Base-by-base conservation (phyloP, 1,284 basidiomycete genomes). In the Moniliella sp. region DNA sequence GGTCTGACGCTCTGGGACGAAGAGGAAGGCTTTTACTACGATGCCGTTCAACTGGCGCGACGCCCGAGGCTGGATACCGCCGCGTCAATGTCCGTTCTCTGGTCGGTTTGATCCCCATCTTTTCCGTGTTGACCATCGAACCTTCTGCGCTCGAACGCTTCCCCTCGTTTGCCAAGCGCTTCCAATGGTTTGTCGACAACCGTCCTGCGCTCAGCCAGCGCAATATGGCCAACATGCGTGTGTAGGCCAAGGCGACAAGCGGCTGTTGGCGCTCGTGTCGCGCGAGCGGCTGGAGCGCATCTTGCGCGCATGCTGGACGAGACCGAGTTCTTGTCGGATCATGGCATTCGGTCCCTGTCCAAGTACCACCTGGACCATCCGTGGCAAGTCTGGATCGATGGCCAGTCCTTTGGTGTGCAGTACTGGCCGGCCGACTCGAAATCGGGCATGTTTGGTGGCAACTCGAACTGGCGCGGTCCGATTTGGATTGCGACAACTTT, bases 361-460 rank as follows among this genome's bases (percentile, higher is more conserved):
- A 78, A 82, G 57, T 65, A 71, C 45, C 88, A 97, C 64, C 74
- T 84, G 61, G 76, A 86, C 11, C 69, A 81, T 41, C 88, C 91
- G 9, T 97, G 81, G 78, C 76, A 76, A 10, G 91, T 93, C 71
- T 67, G 83, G 44, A 86, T 93, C 29, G 73, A 88, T 39, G 86
- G 83, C 12, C 72, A 93, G 70, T 7, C 76, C 31, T 82, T 91
- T 57, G 78, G 82, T 51, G 82, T 94, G 25, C 73, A 73, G 26
- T 97, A 94, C 64, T 97, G 88, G 91, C 84, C 88, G 0, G 91
- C 84, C 21, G 88, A 97, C 60, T 91, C 83, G 1, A 73, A 73
- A 54, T 84, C 80, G 18, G 84, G 83, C 36, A 97, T 97, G 88
- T 94, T 94, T 61, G 88, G 91, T 34, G 86, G 86, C 18, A 94